Evolutionary conservation across 176 grass and related monocot species (phyloP).

Genomic region (Areca catechu): DNA sequence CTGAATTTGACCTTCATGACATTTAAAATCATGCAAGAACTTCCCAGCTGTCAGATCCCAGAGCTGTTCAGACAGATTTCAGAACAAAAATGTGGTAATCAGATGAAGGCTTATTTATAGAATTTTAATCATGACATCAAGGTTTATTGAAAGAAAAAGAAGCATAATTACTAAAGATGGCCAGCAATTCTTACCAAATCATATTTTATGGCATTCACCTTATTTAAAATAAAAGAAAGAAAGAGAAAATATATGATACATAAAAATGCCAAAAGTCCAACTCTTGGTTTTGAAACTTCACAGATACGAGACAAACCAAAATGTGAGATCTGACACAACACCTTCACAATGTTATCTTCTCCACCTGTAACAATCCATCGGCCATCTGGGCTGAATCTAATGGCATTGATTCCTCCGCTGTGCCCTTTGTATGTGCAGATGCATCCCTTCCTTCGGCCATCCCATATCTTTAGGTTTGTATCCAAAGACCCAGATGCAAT

Average conservation of each 20-base stretch:
- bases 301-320: background rate
- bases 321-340: slow-evolving; percentile 1
- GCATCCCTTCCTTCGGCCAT: slow-evolving; percentile 76
- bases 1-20: slow-evolving; percentile 77
- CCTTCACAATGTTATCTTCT: slow-evolving; percentile 69
- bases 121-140: too few species aligned
- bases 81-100: slow-evolving; percentile 9
- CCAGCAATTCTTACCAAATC: background rate
- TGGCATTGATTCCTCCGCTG: slow-evolving; percentile 54
- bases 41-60: slow-evolving; percentile 97
- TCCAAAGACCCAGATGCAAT: slow-evolving; percentile 84
- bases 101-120: background rate
- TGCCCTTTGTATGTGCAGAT: slow-evolving; percentile 97
- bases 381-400: slow-evolving; percentile 87
- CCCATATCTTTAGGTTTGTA: slow-evolving; percentile 97
- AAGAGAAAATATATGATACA: too few species aligned
- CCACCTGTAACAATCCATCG: slow-evolving; percentile 91
- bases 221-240: too few species aligned
- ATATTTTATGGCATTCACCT: background rate
- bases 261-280: too few species aligned
- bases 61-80: slow-evolving; percentile 32
- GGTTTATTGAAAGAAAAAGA: too few species aligned
- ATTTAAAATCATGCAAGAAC: slow-evolving; percentile 68
- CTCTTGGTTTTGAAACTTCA: too few species aligned
- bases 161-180: too few species aligned